Evolutionary conservation across 257 asterid species (phyloP).

Genomic region (Solanum gracilifrons): DNA sequence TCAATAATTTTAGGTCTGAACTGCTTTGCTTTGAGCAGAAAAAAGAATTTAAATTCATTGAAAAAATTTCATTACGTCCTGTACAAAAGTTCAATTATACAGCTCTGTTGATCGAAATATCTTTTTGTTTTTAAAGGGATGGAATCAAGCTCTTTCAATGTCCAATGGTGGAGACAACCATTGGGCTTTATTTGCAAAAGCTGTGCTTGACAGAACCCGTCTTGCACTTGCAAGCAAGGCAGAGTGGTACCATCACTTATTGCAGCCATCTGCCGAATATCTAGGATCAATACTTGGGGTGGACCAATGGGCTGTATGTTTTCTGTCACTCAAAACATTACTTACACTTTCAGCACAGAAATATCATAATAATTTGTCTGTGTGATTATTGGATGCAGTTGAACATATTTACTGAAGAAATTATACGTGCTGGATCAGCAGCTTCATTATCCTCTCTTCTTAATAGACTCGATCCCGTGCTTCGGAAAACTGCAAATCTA

Average conservation of each 20-base stretch:
- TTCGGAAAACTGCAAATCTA: conserved; percentile 78
- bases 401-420: conserved; percentile 91
- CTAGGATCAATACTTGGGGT: conserved; percentile 89
- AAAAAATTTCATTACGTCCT: neutral
- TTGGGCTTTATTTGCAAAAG: conserved; percentile 93
- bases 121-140: conserved; percentile 49
- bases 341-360: neutral
- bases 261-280: conserved; percentile 97
- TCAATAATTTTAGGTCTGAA: neutral
- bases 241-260: conserved; percentile 69
- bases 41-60: neutral
- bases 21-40: neutral
- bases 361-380: conserved; percentile 3
- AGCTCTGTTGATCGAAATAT: neutral
- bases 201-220: conserved; percentile 89
- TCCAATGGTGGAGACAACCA: conserved; percentile 38
- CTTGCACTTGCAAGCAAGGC: conserved; percentile 91
- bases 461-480: conserved; percentile 92
- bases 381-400: conserved; percentile 41
- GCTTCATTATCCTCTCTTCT: conserved; percentile 92
- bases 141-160: conserved; percentile 78
- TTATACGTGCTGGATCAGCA: conserved; percentile 95
- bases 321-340: neutral
- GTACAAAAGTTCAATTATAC: neutral
- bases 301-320: conserved; percentile 78